Percentiles rank a stretch among this genome's conserved stretches.
phyloP scores from a whole-genome alignment of 352 stramenopile species.

The Hyphochytrium catenoides region DNA sequence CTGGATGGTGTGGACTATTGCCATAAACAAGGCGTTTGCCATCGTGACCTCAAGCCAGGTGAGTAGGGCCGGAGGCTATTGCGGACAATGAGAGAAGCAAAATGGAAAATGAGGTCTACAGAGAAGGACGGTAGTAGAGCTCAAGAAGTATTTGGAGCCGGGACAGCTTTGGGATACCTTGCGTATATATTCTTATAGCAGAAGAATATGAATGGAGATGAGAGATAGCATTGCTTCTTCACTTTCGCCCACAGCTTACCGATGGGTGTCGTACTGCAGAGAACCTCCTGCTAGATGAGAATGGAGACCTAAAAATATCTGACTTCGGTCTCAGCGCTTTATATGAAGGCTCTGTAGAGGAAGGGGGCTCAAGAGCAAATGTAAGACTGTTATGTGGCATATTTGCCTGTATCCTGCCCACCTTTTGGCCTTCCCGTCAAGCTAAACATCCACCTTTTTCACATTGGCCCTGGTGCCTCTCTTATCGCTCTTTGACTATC shows the following conservation, averaged over 20 bases:
- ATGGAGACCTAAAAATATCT: constrained; percentile 94
- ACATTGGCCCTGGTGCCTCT: too few species aligned
- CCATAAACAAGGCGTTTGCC: constrained; percentile 87
- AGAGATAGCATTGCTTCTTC: background rate
- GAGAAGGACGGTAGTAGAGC: too few species aligned
- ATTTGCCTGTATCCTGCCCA: too few species aligned
- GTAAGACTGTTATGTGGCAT: constrained; percentile 12
- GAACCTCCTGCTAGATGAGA: constrained; percentile 85
- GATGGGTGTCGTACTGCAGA: constrained; percentile 16
- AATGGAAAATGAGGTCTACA: too few species aligned
- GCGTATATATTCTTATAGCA: too few species aligned
- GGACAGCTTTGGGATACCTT: too few species aligned
- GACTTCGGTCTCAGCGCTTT: constrained; percentile 94
- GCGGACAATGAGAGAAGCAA: too few species aligned
- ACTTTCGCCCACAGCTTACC: background rate
- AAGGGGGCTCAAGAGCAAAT: constrained; percentile 24
- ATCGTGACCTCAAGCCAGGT: constrained; percentile 87
- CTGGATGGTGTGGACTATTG: constrained; percentile 89
- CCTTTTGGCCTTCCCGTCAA: too few species aligned
- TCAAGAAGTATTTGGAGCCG: too few species aligned
- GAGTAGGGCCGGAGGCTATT: constrained; percentile 3
- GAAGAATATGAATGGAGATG: background rate
- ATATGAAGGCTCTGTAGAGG: constrained; percentile 56
- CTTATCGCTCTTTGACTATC: too few species aligned
- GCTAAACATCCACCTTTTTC: too few species aligned